Base-by-base conservation (phyloP, 169 alveolate genomes). In the Cryptosporidium canis region DNA sequence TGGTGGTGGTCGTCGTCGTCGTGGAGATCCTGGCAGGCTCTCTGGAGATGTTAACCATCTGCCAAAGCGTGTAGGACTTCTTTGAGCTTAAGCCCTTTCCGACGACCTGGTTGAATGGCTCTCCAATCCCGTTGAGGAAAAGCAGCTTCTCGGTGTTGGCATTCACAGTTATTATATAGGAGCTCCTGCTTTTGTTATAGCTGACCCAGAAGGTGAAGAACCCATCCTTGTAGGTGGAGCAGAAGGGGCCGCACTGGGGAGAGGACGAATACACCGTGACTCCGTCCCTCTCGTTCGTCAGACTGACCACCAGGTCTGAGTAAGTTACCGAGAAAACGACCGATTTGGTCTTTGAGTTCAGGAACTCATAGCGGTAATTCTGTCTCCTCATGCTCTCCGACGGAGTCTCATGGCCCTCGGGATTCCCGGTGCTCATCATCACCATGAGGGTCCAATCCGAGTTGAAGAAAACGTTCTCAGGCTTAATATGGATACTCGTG, bases 1-100 rank as follows among this genome's bases (percentile, higher is more conserved):
- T 77, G 8, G 87, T 77, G n/a, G 77, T 77, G 5, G 72, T 77
- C 11, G 87, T 35, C n/a, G 87, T 77, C 24, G 77, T 77, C 1
- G 77, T 77, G 1, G 72, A 35, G 41, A 77, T 8, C 7, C 21
- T 33, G 18, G 27, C 21, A 11, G 87, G 87, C 9, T 43, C 48
- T 55, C 31, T 48, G 8, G 67, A 70, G 58, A 37, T 37, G 37
- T 70, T 70, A 2, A 70, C 45, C 12, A 70, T 3, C 41, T 70
- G 68, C 84, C 84, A 70, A 35, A 70, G 55, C 9, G 68, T 45
- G 45, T 51, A 70, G 43, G 66, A 27, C 1, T 12, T 67, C 33
- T 45, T 47, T 1, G 84, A 70, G 14, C 29, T 7, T 16, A 33
- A 12, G 27, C 47, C 27, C 24, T 33, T 35, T 61, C 68, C 68